phyloP scores from a whole-genome alignment of 805 yeast species.

The Starmerella davenportii region DNA sequence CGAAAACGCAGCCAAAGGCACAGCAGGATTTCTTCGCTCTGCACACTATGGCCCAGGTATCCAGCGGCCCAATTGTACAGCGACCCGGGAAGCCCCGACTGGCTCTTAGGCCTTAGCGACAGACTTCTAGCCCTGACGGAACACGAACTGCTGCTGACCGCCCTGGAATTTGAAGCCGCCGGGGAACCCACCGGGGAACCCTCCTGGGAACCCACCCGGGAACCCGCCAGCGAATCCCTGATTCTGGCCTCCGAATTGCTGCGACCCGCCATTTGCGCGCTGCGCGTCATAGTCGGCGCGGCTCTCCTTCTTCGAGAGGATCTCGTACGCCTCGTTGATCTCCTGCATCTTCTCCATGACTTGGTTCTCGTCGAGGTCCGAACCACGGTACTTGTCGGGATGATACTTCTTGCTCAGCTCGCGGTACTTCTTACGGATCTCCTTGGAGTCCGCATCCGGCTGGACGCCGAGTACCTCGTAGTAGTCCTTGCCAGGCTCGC shows the following conservation, averaged over 20 bases:
- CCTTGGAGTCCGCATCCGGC: slow-evolving; percentile 46
- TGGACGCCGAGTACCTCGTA: slow-evolving; percentile 60
- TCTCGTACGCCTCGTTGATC: slow-evolving; percentile 84
- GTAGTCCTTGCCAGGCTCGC: slow-evolving; percentile 42
- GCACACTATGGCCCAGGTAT: too few relatives aligned
- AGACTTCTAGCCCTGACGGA: neutral
- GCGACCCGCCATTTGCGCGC: slow-evolving; percentile 9
- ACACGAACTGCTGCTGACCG: neutral
- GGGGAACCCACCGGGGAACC: neutral
- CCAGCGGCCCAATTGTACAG: too few relatives aligned
- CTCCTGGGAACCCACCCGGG: slow-evolving; percentile 1
- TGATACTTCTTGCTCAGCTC: slow-evolving; percentile 63
- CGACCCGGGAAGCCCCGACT: too few relatives aligned
- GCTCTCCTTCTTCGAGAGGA: slow-evolving; percentile 47
- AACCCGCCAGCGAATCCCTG: slow-evolving; percentile 11
- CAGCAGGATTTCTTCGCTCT: too few relatives aligned
- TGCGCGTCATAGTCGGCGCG: slow-evolving; percentile 43
- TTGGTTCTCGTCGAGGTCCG: slow-evolving; percentile 42
- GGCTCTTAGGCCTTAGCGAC: too few relatives aligned
- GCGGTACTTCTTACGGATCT: slow-evolving; percentile 68
- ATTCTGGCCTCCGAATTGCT: slow-evolving; percentile 6
- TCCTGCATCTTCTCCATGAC: slow-evolving; percentile 77
- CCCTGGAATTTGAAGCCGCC: slow-evolving; percentile 2
- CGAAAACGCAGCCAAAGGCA: too few relatives aligned
- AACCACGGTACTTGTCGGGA: slow-evolving; percentile 72